phyloP scores from a whole-genome alignment of 1,284 basidiomycete species.

The Phylloboletellus chloephorus region DNA sequence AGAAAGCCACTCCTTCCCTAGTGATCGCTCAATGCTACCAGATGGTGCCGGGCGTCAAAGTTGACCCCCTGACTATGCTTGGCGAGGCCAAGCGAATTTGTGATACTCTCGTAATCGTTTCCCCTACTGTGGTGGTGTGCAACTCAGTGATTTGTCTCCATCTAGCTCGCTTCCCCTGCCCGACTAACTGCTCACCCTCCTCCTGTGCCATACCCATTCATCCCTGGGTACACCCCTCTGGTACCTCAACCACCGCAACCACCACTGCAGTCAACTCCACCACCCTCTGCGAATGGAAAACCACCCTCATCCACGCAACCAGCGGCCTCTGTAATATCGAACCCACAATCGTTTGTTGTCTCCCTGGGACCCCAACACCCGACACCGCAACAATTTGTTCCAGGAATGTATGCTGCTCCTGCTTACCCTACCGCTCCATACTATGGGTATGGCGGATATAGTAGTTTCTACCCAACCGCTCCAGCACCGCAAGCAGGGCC shows the following conservation, averaged over 20 bases:
- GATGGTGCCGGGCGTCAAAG: constrained; percentile 58
- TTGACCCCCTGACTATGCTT: constrained; percentile 68
- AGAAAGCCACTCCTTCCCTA: constrained; percentile 69
- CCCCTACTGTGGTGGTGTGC: constrained; percentile 9
- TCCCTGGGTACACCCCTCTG: constrained; percentile 36
- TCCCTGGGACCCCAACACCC: constrained; percentile 44
- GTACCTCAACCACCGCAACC: constrained; percentile 20
- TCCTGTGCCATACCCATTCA: constrained; percentile 49
- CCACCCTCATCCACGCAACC: constrained; percentile 23
- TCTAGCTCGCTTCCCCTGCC: constrained; percentile 63
- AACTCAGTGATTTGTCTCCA: constrained; percentile 12
- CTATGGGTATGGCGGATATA: constrained; percentile 39
- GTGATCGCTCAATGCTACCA: constrained; percentile 77
- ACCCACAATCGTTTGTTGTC: constrained; percentile 66
- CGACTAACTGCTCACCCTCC: constrained; percentile 58
- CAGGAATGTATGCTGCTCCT: constrained; percentile 37
- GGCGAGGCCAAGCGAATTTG: constrained; percentile 71
- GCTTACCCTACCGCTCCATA: constrained; percentile 59
- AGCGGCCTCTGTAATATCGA: constrained; percentile 49
- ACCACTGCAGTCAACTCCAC: constrained; percentile 22
- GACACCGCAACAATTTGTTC: constrained; percentile 35
- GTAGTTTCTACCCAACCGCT: constrained; percentile 33
- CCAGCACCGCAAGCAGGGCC: constrained; percentile 25
- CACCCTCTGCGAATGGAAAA: constrained; percentile 29
- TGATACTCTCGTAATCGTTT: constrained; percentile 57